These are phyloP conservation scores for Casaregolazyma lundiana DNA, from an alignment of 1,139 yeast species.

Conservation along the genomic window DNA sequence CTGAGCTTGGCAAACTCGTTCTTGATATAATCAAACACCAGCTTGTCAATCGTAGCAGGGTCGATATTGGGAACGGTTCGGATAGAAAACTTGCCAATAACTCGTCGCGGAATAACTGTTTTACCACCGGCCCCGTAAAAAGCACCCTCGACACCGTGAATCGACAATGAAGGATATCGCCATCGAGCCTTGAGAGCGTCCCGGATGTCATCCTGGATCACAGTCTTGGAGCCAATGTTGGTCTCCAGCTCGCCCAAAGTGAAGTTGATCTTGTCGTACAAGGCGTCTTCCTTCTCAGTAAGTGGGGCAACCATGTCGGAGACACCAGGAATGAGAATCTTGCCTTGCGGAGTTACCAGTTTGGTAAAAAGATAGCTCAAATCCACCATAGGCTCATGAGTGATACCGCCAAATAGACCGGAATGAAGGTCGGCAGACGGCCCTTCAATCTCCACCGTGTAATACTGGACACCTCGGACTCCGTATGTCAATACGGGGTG, in stretches of 20 bases:
- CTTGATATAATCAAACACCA: slow-evolving; percentile 68
- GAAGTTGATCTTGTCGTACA: slow-evolving; percentile 84
- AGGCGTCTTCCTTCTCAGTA: slow-evolving; percentile 65
- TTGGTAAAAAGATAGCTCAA: slow-evolving; percentile 68
- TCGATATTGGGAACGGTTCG: slow-evolving; percentile 96
- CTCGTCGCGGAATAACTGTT: slow-evolving; percentile 96
- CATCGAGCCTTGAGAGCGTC: slow-evolving; percentile 95
- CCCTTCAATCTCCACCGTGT: slow-evolving; percentile 74
- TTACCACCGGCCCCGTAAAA: slow-evolving; percentile 93
- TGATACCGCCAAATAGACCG: slow-evolving; percentile 95
- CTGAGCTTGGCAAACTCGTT: slow-evolving; percentile 58
- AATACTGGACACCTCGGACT: slow-evolving; percentile 93
- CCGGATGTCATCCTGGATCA: slow-evolving; percentile 70
- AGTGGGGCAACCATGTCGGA: slow-evolving; percentile 93
- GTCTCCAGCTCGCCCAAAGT: slow-evolving; percentile 78
- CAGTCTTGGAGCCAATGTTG: slow-evolving; percentile 84
- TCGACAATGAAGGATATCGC: slow-evolving; percentile 94
- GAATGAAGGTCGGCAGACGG: slow-evolving; percentile 98
- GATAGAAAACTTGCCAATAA: slow-evolving; percentile 88
- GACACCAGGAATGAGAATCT: slow-evolving; percentile 81
- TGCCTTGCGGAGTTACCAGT: slow-evolving; percentile 70
- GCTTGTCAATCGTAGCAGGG: slow-evolving; percentile 67
- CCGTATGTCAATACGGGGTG: slow-evolving; percentile 98
- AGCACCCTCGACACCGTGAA: slow-evolving; percentile 98
- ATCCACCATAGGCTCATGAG: slow-evolving; percentile 98